Base-by-base conservation (phyloP, 2,329 filamentous ascomycete genomes). In the Cladophialophora psammophila region DNA sequence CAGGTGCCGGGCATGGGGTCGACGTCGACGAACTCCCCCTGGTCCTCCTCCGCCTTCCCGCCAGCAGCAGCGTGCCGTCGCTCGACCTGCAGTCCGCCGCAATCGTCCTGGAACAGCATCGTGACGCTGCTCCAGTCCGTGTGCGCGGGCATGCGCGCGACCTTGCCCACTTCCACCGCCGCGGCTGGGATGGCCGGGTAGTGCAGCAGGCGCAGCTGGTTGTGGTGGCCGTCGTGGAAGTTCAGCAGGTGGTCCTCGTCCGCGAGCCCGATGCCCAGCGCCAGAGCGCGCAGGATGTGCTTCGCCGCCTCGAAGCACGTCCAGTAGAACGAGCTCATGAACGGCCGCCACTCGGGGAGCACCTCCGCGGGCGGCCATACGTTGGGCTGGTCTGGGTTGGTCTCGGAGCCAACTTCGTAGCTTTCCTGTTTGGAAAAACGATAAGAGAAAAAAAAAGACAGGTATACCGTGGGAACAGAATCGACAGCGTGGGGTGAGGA, bases 171-270 rank as follows among this genome's bases (percentile, higher is more conserved):
- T 35, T 80, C 77, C 20, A 86, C 74, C 40, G 78, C 79, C 36
- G 78, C 76, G 5, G 80, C 80, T 32, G 81, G 78, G 4, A 86
- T 77, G 2, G 82, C 77, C 0, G 85, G 84, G 67, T 87, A 90
- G 73, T 90, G 87, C 15, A 89, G 77, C 32, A 90, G 75, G 1
- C 88, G 82, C 9, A 90, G 78, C 67, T 89, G 87, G 68, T 88
- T 87, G 70, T 87, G 84, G 64, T 84, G 80, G 0, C 84, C 83
- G 38, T 81, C 82, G 75, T 89, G 87, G 53, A 84, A 80, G 20
- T 75, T 74, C 2, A 82, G 69, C n/a, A 86, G 75, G 68, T 81
- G 78, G 15, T 77, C 76, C 59, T 82, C 79, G 58, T 83, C 78
- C 0, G 87, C 80, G 45, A 87, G 72, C 1, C 84, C 84, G 3